Percentiles rank a stretch among this genome's conserved stretches.
phyloP scores from a whole-genome alignment of 176 grass and related monocot genomes.

The Oryza brachyantha region DNA sequence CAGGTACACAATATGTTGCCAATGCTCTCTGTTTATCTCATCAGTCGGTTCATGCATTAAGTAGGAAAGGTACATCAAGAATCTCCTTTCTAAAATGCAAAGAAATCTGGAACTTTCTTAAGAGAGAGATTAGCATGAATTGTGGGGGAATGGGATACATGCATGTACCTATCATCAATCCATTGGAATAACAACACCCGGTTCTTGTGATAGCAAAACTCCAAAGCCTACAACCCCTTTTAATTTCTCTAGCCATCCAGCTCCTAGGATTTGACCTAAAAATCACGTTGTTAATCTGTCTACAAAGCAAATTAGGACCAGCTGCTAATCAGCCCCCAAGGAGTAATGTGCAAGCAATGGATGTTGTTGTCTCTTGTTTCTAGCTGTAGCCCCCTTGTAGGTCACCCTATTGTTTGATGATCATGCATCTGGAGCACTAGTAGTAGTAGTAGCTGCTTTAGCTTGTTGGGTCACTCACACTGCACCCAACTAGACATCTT shows the following conservation, averaged over 20 bases:
- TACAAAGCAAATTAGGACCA: background rate
- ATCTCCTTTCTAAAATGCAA: constrained; percentile 8
- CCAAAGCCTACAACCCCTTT: background rate
- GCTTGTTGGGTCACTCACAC: constrained; percentile 16
- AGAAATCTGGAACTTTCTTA: background rate
- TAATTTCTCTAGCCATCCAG: background rate
- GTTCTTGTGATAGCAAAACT: background rate
- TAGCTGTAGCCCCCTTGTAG: background rate
- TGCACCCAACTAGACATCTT: background rate
- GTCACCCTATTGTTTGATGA: background rate
- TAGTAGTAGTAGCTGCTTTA: too few relatives aligned
- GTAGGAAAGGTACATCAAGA: constrained; percentile 9
- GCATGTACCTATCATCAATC: background rate
- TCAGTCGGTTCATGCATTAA: background rate
- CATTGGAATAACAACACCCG: background rate
- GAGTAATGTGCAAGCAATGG: constrained; percentile 46
- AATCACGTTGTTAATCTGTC: background rate
- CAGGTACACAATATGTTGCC: background rate
- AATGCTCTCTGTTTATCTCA: background rate
- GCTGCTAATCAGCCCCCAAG: background rate
- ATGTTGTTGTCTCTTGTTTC: constrained; percentile 42
- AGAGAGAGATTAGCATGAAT: background rate
- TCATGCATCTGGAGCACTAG: background rate
- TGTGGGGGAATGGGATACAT: background rate
- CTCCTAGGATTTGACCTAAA: constrained; percentile 39